Evolutionary conservation across 169 alveolate genomes (phyloP).

Genomic region (Toxoplasma gondii): DNA sequence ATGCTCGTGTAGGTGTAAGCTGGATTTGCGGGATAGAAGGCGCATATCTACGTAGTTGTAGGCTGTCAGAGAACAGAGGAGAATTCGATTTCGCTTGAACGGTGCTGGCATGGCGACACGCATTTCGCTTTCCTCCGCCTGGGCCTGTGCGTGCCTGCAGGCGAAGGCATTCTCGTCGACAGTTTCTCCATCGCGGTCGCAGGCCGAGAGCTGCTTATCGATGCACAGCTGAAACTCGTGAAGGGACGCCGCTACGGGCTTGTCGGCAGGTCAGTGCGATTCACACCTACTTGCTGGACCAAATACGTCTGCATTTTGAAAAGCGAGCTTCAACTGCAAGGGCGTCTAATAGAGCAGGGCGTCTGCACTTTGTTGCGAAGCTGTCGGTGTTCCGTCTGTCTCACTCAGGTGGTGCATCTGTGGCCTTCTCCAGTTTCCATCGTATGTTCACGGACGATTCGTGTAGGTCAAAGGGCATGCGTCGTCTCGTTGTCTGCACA

Average conservation of each 20-base stretch:
- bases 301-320: neutral
- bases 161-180: slow-evolving; percentile 81
- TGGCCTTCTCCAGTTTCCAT: too few relatives aligned
- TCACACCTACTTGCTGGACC: neutral
- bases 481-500: too few relatives aligned
- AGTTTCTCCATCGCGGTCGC: slow-evolving; percentile 90
- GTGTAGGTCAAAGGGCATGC: too few relatives aligned
- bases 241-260: slow-evolving; percentile 95
- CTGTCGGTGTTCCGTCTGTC: neutral
- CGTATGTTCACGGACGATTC: too few relatives aligned
- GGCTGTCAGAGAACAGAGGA: neutral
- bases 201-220: slow-evolving; percentile 94
- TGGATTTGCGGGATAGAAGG: neutral
- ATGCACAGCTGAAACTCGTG: slow-evolving; percentile 89
- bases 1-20: too few relatives aligned
- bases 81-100: too few relatives aligned
- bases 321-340: neutral
- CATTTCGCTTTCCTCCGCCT: too few relatives aligned
- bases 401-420: neutral
- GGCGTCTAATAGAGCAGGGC: neutral
- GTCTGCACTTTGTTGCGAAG: neutral
- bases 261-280: slow-evolving; percentile 82
- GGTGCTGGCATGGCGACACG: neutral
- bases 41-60: neutral
- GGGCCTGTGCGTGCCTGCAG: slow-evolving; percentile 35